Percentiles rank a stretch among this genome's conserved stretches.
These are phyloP conservation scores for Aquanectria penicillioides DNA, from an alignment of 2,329 filamentous ascomycete species.

Conservation along the genomic window DNA sequence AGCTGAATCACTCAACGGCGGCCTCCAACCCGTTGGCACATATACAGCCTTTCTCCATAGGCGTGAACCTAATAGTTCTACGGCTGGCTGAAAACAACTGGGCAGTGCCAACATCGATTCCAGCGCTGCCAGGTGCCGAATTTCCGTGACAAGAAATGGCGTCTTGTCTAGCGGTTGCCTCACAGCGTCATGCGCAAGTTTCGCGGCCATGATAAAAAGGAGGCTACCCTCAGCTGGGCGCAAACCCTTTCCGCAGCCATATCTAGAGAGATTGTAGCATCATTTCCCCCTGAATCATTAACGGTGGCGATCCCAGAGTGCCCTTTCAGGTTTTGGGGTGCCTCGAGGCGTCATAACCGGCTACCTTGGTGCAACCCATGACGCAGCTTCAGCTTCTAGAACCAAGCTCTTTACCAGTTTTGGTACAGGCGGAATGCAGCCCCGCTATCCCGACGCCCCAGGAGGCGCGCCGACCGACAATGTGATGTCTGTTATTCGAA, in stretches of 20 bases:
- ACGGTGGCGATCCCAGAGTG: not conserved
- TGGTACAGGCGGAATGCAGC: conserved; percentile 23
- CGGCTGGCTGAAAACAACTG: not conserved
- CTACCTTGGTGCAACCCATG: conserved; percentile 21
- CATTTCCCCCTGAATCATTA: no score
- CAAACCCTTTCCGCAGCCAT: not conserved
- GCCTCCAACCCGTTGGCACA: no score
- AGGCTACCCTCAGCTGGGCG: not conserved
- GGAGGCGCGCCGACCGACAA: conserved; percentile 8
- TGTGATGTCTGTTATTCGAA: conserved; percentile 28
- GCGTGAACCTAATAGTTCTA: conserved; percentile 5
- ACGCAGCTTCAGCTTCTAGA: conserved; percentile 40
- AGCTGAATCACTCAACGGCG: no score
- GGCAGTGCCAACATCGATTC: conserved; percentile 25
- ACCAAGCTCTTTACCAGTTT: conserved; percentile 31
- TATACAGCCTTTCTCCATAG: no score
- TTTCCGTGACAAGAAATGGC: conserved; percentile 25
- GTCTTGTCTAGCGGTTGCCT: conserved; percentile 14
- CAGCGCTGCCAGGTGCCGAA: conserved; percentile 34
- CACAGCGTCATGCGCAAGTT: conserved; percentile 20
- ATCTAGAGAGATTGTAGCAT: not conserved
- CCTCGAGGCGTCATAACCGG: conserved; percentile 5
- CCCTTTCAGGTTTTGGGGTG: not conserved
- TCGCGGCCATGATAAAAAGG: conserved; percentile 22
- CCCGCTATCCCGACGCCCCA: conserved; percentile 28